A percentile compares a stretch with the other conserved stretches of the same genome.
Conservation (phyloP, 2,329 filamentous ascomycete genomes). For the Diaporthe vexans region DNA sequence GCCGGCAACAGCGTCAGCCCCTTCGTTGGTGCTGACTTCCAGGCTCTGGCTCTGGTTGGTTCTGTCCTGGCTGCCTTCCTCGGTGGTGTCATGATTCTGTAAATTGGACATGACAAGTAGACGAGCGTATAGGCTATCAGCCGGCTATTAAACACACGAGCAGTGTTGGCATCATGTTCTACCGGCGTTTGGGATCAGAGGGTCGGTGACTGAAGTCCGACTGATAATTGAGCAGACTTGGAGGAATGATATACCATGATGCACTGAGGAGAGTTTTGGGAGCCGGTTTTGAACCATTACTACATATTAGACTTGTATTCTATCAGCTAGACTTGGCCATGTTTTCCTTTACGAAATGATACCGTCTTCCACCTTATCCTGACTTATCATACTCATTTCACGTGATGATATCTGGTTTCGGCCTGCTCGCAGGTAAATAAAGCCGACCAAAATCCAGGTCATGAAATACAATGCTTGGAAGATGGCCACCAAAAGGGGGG, state of each 20-base stretch:
- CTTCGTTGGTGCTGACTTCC: constrained; percentile 33
- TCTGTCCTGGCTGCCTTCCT: constrained; percentile 40
- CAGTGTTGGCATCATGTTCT: not conserved
- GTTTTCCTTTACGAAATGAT: constrained; percentile 23
- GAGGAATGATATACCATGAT: constrained; percentile 4
- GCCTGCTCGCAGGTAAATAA: not conserved
- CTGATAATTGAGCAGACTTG: not conserved
- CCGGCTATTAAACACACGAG: not conserved
- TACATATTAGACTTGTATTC: constrained; percentile 28
- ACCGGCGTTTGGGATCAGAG: constrained; percentile 33
- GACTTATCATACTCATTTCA: not conserved
- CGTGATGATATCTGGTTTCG: not conserved
- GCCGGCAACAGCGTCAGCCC: constrained; percentile 30
- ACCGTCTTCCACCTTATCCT: not conserved
- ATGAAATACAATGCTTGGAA: not conserved
- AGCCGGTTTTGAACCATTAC: not conserved
- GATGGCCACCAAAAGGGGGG: not conserved
- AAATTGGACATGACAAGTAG: not conserved
- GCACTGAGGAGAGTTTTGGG: constrained; percentile 17
- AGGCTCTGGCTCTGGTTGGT: constrained; percentile 36
- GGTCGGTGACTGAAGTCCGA: constrained; percentile 2
- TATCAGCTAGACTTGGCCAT: constrained; percentile 20
- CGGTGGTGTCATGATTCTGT: constrained; percentile 38
- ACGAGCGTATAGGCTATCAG: not conserved
- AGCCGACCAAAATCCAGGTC: not conserved